Base-by-base conservation (phyloP, 257 asterid species). In the Solanum neorickii region DNA sequence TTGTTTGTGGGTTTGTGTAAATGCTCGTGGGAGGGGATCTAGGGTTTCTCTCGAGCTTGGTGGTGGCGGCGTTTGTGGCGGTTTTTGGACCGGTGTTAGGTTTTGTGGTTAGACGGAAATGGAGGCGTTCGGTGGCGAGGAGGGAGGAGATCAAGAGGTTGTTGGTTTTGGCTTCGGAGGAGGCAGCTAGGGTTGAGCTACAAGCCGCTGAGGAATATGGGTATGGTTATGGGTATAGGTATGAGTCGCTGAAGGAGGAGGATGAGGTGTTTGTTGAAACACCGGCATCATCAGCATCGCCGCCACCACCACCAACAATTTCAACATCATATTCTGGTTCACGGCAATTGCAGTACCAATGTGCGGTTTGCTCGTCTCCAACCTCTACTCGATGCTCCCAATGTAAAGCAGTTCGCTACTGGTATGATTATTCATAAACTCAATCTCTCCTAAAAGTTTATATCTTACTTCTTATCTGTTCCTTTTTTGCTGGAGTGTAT, bases 381-480 rank as follows among this genome's bases (percentile, higher is more conserved):
- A 92, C 98, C 23, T 88, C 94, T n/a, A 92, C 95, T 4, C 92
- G 97, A 74, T 95, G 98, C 86, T 90, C 93, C 82, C 94, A 87
- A 89, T 95, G 98, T 90, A 95, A 95, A 92, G 90, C 96, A 20
- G 96, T 92, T 88, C 94, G 84, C 86, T 95, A 95, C 91, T 95
- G 98, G 98, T 95, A 94, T 46, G 95, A 23, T 62, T 74, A 46
- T 70, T 82, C 82, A 82, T 33, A 87, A 83, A 35, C 68, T 76
- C 33, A n/a, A 14, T 10, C 59, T 21, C 11, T 82, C n/a, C 87
- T 23, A 12, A 10, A 29, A 83, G 83, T 16, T 82, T 35, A 11
- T 42, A 2, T 56, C 68, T 21, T n/a, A n/a, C 68, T 73, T 31
- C 8, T 59, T 69, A 83, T 88, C 37, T 7, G 69, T 65, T 88